Evolutionary conservation across 208 protist species (phyloP).

Genomic region (Phytomonas francai): DNA sequence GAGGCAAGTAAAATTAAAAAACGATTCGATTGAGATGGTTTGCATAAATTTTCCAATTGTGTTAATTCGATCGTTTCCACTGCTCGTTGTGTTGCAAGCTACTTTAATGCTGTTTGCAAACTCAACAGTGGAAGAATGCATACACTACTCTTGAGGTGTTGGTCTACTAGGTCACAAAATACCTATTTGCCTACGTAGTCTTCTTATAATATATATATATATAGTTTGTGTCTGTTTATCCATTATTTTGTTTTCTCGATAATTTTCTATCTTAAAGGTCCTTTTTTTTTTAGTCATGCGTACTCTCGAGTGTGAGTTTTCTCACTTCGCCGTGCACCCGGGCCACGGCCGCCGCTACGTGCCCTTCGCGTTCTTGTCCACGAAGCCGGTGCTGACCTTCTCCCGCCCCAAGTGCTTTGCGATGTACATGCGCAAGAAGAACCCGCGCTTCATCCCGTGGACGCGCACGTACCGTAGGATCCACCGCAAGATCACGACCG

Average conservation of each 20-base stretch:
- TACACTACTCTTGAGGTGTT: background rate
- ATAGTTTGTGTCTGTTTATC: conserved; percentile 5
- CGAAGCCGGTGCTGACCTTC: conserved; percentile 92
- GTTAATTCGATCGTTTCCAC: too few species aligned
- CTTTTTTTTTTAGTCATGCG: conserved; percentile 46
- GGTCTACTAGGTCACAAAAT: background rate
- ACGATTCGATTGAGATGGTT: too few species aligned
- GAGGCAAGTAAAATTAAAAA: too few species aligned
- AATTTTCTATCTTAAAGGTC: conserved; percentile 2
- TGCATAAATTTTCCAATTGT: too few species aligned
- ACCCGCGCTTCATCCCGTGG: conserved; percentile 89
- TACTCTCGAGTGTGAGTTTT: conserved; percentile 91
- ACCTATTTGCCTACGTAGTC: background rate
- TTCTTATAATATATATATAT: conserved; percentile 7
- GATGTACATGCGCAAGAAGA: conserved; percentile 93
- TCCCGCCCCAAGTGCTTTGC: conserved; percentile 83
- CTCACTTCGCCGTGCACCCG: conserved; percentile 89
- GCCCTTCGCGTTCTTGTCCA: conserved; percentile 90
- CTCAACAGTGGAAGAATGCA: background rate
- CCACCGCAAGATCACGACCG: conserved; percentile 87
- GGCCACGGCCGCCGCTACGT: conserved; percentile 92
- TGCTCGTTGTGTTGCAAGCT: background rate
- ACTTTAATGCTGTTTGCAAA: background rate
- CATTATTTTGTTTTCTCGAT: conserved; percentile 12
- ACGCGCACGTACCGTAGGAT: conserved; percentile 91